These are phyloP conservation scores for Mucor irregularis DNA, from an alignment of 371 early-diverging fungal genomes.

Conservation along the genomic window DNA sequence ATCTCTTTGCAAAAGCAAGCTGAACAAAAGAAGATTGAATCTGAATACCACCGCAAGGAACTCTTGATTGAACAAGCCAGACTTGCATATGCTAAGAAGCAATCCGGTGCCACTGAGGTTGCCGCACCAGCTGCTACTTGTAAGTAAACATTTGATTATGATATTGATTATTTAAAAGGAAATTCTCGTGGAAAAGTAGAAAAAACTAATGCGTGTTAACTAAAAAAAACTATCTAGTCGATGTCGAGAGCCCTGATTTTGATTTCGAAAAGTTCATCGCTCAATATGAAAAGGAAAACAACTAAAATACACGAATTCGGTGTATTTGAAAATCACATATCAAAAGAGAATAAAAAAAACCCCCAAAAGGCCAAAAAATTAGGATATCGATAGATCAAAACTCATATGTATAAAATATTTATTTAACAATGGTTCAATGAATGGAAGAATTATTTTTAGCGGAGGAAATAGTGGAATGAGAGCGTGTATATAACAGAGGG, in stretches of 20 bases:
- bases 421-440: too few relatives aligned
- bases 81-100: constrained; percentile 67
- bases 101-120: constrained; percentile 18
- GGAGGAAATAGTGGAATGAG: too few relatives aligned
- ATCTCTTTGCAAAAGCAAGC: constrained; percentile 64
- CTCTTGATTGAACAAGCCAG: constrained; percentile 73
- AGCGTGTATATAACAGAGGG: too few relatives aligned
- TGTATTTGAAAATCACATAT: too few relatives aligned
- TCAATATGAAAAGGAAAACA: constrained; percentile 43
- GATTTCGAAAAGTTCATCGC: constrained; percentile 64
- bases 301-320: too few relatives aligned
- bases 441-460: too few relatives aligned
- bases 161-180: background rate
- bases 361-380: constrained; percentile 1
- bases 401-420: background rate
- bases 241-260: constrained; percentile 66
- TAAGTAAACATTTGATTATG: constrained; percentile 15
- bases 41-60: constrained; percentile 68
- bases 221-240: constrained; percentile 26
- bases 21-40: constrained; percentile 53
- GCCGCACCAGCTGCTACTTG: constrained; percentile 23
- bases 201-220: too few relatives aligned
- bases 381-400: background rate
- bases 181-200: background rate
- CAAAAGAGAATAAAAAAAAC: constrained; percentile 3